A percentile compares a stretch with the other conserved stretches of the same genome.
Evolutionary conservation across 306 rosid genomes (phyloP).

Genomic region (Hippophae gyantsensis): DNA sequence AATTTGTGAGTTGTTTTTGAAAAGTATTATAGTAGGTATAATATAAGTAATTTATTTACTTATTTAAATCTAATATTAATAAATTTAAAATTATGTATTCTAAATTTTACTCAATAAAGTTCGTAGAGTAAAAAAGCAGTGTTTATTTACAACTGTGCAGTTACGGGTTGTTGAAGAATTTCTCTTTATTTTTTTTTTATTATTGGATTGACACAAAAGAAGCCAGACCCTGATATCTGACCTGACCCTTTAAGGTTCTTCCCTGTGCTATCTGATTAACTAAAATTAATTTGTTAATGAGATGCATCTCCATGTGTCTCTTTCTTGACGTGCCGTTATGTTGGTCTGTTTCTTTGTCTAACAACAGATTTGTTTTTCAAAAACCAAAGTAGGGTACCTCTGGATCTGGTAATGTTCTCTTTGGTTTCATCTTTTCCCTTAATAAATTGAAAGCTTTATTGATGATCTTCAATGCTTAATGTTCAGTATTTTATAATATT

Average conservation of each 20-base stretch:
- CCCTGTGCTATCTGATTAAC: conserved; percentile 43
- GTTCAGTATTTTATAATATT: conserved; percentile 14
- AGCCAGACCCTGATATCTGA: conserved; percentile 46
- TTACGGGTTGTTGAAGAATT: conserved; percentile 75
- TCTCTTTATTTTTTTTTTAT: conserved; percentile 21
- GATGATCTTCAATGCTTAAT: conserved; percentile 19
- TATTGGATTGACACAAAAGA: conserved; percentile 33
- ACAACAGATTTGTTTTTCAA: conserved; percentile 34
- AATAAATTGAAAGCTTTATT: conserved; percentile 44
- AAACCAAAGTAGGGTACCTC: conserved; percentile 39
- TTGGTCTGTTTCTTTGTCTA: conserved; percentile 38
- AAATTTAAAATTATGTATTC: no score
- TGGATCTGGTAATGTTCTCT: conserved; percentile 17
- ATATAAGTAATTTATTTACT: no score
- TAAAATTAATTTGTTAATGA: conserved; percentile 38
- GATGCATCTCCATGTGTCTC: conserved; percentile 27
- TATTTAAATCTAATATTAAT: no score
- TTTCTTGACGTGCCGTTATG: conserved; percentile 42
- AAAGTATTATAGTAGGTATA: no score
- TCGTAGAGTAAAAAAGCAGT: no score
- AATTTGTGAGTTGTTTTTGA: no score
- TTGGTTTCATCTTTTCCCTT: conserved; percentile 30
- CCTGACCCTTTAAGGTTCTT: conserved; percentile 39
- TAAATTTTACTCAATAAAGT: no score
- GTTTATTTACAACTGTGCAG: conserved; percentile 93